Evolutionary conservation across 805 yeast species (phyloP).

Genomic region (Saccharomycopsis capsularis): DNA sequence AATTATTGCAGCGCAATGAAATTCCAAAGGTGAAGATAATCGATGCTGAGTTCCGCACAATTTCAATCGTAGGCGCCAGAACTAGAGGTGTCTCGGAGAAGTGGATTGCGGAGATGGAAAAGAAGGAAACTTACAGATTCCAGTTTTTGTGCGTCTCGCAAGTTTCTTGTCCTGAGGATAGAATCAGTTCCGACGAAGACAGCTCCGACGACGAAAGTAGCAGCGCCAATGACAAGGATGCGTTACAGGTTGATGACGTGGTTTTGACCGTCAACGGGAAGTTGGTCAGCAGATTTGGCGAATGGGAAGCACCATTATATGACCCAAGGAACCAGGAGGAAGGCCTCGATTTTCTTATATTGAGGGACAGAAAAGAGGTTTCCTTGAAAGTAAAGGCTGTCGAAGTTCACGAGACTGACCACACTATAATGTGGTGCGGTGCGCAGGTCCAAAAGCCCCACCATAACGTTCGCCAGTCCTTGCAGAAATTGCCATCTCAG

Average conservation of each 20-base stretch:
- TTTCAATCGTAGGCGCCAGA: constrained; percentile 68
- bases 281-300: constrained; percentile 60
- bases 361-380: constrained; percentile 62
- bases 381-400: constrained; percentile 60
- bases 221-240: constrained; percentile 16
- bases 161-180: constrained; percentile 43
- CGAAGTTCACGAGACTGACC: constrained; percentile 54
- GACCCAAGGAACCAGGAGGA: constrained; percentile 33
- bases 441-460: constrained; percentile 83
- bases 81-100: constrained; percentile 81
- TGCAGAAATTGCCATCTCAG: constrained; percentile 67
- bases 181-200: not conserved
- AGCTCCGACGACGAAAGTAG: constrained; percentile 26
- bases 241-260: constrained; percentile 60
- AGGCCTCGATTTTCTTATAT: constrained; percentile 44
- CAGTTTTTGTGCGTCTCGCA: constrained; percentile 69
- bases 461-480: constrained; percentile 82
- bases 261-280: constrained; percentile 61
- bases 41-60: constrained; percentile 70
- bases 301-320: constrained; percentile 39
- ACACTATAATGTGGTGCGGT: constrained; percentile 77
- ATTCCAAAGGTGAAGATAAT: constrained; percentile 58
- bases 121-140: constrained; percentile 53
- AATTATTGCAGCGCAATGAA: constrained; percentile 34
- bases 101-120: constrained; percentile 69